These are phyloP conservation scores for Annona cherimola DNA, from an alignment of 164 flowering plant species.

Conservation along the genomic window DNA sequence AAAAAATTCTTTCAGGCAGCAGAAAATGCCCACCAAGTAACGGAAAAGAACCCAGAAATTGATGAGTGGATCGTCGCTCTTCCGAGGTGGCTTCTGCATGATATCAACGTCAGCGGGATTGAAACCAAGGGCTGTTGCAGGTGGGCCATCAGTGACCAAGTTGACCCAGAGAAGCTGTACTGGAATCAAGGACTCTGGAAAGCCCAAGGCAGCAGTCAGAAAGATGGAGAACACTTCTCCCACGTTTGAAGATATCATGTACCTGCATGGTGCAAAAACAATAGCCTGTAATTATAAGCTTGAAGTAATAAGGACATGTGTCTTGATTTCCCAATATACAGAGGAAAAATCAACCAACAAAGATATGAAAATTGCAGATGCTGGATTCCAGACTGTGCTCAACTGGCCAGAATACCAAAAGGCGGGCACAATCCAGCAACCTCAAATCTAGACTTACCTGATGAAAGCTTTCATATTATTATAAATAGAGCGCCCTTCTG, in stretches of 20 bases:
- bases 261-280: constrained; percentile 40
- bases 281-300: neutral
- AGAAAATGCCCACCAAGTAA: constrained; percentile 51
- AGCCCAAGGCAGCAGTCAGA: constrained; percentile 81
- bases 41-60: constrained; percentile 79
- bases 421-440: too few relatives aligned
- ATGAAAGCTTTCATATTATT: constrained; percentile 96
- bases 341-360: neutral
- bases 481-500: constrained; percentile 87
- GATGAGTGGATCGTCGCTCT: constrained; percentile 72
- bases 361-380: neutral
- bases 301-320: neutral
- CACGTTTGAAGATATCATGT: constrained; percentile 94
- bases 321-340: neutral
- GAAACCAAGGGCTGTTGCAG: constrained; percentile 95
- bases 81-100: constrained; percentile 87
- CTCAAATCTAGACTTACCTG: constrained; percentile 42
- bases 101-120: constrained; percentile 86
- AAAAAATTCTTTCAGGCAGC: too few relatives aligned
- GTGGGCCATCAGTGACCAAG: constrained; percentile 95
- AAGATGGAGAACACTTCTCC: constrained; percentile 94
- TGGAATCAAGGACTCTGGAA: constrained; percentile 90
- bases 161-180: constrained; percentile 97
- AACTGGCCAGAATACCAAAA: too few relatives aligned
- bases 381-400: too few relatives aligned